Base-by-base conservation (phyloP, 345 rosid genomes). In the Citrus unshiu region DNA sequence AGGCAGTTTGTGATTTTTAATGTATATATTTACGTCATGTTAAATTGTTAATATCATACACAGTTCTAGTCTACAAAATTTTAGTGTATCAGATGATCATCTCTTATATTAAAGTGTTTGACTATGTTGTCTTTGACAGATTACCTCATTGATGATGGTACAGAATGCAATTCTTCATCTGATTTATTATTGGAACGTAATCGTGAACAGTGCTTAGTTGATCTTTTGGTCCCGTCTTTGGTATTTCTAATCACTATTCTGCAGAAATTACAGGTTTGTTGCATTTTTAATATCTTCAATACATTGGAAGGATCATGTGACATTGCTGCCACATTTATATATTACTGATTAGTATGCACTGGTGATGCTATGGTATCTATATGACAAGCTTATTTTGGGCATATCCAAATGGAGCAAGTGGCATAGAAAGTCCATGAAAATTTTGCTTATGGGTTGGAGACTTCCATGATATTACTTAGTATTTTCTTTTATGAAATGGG, bases 81-180 rank as follows among this genome's bases (percentile, higher is more conserved):
- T 6, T 59, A 16, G 30, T 75, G 35, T 37, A 39, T 54, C 57
- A 77, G 72, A 74, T 80, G 49, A 51, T 22, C 64, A 7, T 64
- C 62, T 63, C 35, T 51, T 65, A 77, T 78, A 39, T 59, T 66
- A 54, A 68, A 8, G 68, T 74, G 59, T 81, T 74, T 85, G 74
- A n/a, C 35, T 77, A 71, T 70, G 19, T 57, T 61, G 51, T 67
- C 71, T 80, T 89, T 75, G 54, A 75, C 91, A 96, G 99, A 93
- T 91, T 93, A 96, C 89, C 98, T 96, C 75, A 92, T 96, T 73
- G 99, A 96, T 77, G 99, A 94, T 80, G 99, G 97, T 78, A 91
- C 92, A 70, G 98, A 95, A 84, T 85, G 95, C 89, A 94, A 94
- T 87, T 94, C 98, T 79, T 91, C 97, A 68, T 94, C 97, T 84